These are phyloP conservation scores for Hymenotorrendiella dingleyae DNA, from an alignment of 2,329 filamentous ascomycete genomes.

Conservation along the genomic window DNA sequence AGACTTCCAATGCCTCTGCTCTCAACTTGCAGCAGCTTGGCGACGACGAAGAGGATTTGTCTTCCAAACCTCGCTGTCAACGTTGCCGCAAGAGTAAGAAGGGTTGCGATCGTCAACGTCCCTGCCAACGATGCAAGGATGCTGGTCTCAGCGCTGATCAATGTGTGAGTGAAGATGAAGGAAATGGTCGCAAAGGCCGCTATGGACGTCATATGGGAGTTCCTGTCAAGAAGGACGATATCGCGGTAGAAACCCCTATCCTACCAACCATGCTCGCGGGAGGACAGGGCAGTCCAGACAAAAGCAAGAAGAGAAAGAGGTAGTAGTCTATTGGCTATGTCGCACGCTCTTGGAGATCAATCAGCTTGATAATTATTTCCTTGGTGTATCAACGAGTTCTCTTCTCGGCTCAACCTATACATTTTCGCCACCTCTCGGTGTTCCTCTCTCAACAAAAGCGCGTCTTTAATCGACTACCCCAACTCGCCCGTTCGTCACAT, in stretches of 20 bases:
- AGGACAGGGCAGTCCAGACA: conserved; percentile 39
- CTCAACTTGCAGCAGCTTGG: conserved; percentile 57
- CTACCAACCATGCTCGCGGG: conserved; percentile 29
- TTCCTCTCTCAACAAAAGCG: conserved; percentile 11
- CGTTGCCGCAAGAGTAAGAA: conserved; percentile 99
- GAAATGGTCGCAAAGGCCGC: conserved; percentile 91
- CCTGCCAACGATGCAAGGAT: conserved; percentile 92
- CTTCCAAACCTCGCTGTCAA: conserved; percentile 93
- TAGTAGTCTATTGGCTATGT: conserved; percentile 27
- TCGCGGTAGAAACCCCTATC: conserved; percentile 29
- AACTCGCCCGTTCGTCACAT: conserved; percentile 6
- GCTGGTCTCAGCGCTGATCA: conserved; percentile 89
- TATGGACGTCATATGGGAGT: conserved; percentile 72
- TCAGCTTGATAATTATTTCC: conserved; percentile 6
- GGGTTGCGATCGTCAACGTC: conserved; percentile 92
- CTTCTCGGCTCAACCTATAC: conserved; percentile 11
- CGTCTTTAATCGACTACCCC: conserved; percentile 4
- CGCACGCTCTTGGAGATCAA: neutral
- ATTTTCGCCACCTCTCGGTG: conserved; percentile 19
- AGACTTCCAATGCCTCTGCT: conserved; percentile 65
- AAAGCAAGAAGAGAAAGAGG: conserved; percentile 66
- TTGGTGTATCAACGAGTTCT: conserved; percentile 16
- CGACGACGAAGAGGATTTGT: conserved; percentile 80
- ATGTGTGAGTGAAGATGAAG: conserved; percentile 96
- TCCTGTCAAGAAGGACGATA: conserved; percentile 53